Evolutionary conservation across 2,329 filamentous ascomycete genomes (phyloP).

Genomic region (Saccharata proteae): DNA sequence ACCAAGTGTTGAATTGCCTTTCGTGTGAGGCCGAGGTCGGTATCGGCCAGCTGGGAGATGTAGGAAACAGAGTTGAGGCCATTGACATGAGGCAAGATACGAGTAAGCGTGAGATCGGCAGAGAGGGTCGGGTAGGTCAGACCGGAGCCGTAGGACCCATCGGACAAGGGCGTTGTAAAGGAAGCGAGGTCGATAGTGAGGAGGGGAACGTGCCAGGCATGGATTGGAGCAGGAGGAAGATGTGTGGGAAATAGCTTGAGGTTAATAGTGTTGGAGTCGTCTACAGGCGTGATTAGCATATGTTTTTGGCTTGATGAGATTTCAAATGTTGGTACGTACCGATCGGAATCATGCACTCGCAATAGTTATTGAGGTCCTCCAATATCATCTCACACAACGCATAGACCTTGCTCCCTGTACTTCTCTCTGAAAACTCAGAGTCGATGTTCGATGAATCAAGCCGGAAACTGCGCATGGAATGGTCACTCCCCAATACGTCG

Average conservation of each 20-base stretch:
- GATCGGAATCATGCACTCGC: constrained; percentile 96
- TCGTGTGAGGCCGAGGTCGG: constrained; percentile 74
- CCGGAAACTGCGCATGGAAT: constrained; percentile 3
- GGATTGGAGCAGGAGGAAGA: constrained; percentile 61
- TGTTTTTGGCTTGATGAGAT: constrained; percentile 3
- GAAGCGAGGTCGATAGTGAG: constrained; percentile 39
- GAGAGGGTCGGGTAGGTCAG: constrained; percentile 35
- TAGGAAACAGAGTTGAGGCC: constrained; percentile 81
- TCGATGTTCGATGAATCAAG: constrained; percentile 6
- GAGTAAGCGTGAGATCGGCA: constrained; percentile 63
- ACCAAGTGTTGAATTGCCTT: constrained; percentile 80
- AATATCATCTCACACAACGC: constrained; percentile 75
- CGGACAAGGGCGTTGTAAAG: constrained; percentile 5
- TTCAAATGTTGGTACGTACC: too few species aligned
- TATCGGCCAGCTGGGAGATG: constrained; percentile 74
- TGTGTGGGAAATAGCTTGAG: constrained; percentile 89
- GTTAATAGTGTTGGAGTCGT: constrained; percentile 88
- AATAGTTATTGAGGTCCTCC: constrained; percentile 92
- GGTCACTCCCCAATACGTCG: too few species aligned
- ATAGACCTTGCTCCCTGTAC: constrained; percentile 41
- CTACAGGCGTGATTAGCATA: constrained; percentile 31
- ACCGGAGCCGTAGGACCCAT: constrained; percentile 15
- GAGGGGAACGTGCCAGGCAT: constrained; percentile 84
- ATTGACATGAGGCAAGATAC: constrained; percentile 77
- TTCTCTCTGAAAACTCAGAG: constrained; percentile 18